Evolutionary conservation across 1,284 basidiomycete species (phyloP).

Genomic region (Puccinia polysora): DNA sequence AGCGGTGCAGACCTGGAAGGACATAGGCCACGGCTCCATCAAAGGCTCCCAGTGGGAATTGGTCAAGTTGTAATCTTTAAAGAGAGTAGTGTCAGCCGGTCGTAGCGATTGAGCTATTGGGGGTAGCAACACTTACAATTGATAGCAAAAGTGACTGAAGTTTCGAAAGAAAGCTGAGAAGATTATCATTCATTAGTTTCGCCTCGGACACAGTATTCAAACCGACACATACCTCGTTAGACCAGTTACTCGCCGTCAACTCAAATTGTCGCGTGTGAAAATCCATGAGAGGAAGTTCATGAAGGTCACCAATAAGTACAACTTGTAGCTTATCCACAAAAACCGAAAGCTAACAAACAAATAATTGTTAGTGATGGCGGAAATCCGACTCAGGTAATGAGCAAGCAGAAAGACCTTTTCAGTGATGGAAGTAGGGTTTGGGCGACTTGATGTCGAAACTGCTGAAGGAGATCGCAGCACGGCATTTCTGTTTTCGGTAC

Average conservation of each 20-base stretch:
- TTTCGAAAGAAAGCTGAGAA: slow-evolving; percentile 70
- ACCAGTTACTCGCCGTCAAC: slow-evolving; percentile 86
- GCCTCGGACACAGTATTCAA: slow-evolving; percentile 26
- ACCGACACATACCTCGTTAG: slow-evolving; percentile 64
- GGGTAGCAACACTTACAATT: slow-evolving; percentile 58
- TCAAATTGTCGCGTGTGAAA: slow-evolving; percentile 78
- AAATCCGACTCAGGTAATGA: background rate
- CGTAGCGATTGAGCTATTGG: slow-evolving; percentile 45
- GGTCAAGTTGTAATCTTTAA: slow-evolving; percentile 77
- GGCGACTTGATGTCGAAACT: background rate
- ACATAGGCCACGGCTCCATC: slow-evolving; percentile 94
- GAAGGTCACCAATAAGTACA: slow-evolving; percentile 87
- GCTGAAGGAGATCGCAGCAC: background rate
- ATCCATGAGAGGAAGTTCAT: slow-evolving; percentile 91
- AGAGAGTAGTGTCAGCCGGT: background rate
- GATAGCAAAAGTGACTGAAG: slow-evolving; percentile 72
- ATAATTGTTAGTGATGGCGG: background rate
- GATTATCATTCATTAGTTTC: background rate
- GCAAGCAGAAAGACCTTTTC: slow-evolving; percentile 27
- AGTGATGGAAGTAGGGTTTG: slow-evolving; percentile 6
- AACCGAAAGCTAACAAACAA: slow-evolving; percentile 63
- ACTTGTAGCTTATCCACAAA: slow-evolving; percentile 85
- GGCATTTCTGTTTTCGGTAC: background rate
- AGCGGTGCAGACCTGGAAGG: slow-evolving; percentile 60
- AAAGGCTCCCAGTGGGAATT: slow-evolving; percentile 99